Percentiles rank a stretch among this genome's conserved stretches.
These are phyloP conservation scores for Pestalotiopsis sp. DNA, from an alignment of 2,329 filamentous ascomycete species.

Conservation along the genomic window DNA sequence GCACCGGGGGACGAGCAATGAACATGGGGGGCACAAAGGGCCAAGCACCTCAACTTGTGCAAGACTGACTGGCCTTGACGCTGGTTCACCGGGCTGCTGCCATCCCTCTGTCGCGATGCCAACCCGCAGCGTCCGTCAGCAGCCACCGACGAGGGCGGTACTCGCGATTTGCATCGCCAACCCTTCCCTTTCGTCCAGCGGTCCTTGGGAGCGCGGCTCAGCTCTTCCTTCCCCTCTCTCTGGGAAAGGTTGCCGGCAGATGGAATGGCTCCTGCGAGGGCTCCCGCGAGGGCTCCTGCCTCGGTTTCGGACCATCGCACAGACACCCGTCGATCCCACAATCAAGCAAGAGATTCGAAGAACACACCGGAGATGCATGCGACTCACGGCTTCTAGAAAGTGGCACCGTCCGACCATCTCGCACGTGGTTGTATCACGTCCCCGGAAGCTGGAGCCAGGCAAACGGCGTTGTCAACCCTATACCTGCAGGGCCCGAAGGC, in stretches of 20 bases:
- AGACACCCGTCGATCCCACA: not conserved
- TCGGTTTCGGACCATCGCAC: not conserved
- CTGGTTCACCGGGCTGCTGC: not conserved
- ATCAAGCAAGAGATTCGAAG: not conserved
- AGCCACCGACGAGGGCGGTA: not conserved
- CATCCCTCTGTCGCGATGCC: not conserved
- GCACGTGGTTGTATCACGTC: not conserved
- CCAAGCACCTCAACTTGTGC: not conserved
- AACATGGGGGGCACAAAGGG: not conserved
- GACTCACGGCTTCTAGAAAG: not conserved
- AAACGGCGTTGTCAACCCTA: constrained; percentile 2
- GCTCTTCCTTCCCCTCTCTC: not conserved
- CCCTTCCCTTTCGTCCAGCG: not conserved
- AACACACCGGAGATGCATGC: not conserved
- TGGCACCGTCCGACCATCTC: not conserved
- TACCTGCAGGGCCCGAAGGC: not conserved
- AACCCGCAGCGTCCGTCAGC: not conserved
- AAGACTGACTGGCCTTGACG: not conserved
- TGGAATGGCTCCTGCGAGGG: not conserved
- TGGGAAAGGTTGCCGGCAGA: not conserved
- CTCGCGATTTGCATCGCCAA: not conserved
- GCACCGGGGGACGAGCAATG: not conserved
- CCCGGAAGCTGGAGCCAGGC: constrained; percentile 1
- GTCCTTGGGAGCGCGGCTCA: not conserved
- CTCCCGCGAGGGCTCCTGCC: no score